These are phyloP conservation scores for Mortierella sp. DNA, from an alignment of 371 early-diverging fungal genomes.

Conservation along the genomic window DNA sequence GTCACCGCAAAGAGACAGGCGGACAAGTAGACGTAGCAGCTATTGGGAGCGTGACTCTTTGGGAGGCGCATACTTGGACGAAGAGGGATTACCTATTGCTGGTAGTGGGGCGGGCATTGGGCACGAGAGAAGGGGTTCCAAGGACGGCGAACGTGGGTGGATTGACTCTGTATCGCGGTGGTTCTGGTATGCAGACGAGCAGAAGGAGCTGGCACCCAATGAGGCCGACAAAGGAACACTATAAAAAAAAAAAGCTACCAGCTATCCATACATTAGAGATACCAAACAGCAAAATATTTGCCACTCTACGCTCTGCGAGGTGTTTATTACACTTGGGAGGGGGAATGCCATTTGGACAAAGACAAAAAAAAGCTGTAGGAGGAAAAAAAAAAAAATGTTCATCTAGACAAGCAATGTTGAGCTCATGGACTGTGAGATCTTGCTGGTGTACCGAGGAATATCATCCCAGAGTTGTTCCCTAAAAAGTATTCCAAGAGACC, in stretches of 20 bases:
- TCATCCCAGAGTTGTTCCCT: conserved; percentile 49
- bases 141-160: conserved; percentile 18
- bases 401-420: too few species aligned
- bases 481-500: neutral
- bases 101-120: conserved; percentile 1
- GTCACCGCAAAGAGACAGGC: neutral
- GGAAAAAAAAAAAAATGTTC: too few species aligned
- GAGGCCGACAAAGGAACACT: neutral
- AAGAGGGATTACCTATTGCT: neutral
- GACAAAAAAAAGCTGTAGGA: too few species aligned
- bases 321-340: too few species aligned
- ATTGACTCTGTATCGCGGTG: conserved; percentile 9
- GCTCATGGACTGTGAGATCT: neutral
- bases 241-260: too few species aligned
- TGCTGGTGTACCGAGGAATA: conserved; percentile 35
- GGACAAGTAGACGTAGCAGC: neutral
- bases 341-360: too few species aligned
- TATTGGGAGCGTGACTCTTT: conserved; percentile 3
- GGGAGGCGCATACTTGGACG: conserved; percentile 8
- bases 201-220: neutral
- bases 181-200: conserved; percentile 5
- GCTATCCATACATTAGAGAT: too few species aligned
- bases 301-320: too few species aligned
- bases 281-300: too few species aligned
- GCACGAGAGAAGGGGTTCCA: neutral